Evolutionary conservation across 768 basidiomycete genomes (phyloP), one percentile per base, ranked within the genome.

Genomic region (Clitopilus hobsonii): DNA sequence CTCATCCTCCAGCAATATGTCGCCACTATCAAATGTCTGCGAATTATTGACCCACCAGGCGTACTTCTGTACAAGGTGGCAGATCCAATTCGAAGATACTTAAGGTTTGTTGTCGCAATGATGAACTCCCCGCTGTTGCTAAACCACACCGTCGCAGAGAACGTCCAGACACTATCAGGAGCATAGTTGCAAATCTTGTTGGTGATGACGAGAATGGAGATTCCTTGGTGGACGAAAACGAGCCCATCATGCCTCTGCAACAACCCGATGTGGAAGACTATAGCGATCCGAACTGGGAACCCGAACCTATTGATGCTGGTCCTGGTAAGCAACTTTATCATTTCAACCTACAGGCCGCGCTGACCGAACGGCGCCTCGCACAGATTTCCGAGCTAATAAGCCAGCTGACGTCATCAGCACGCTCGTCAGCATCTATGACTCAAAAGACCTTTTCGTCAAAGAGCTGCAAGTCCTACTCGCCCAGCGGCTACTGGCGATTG

Each of bases 401-500:
- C 85, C 91, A 0, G 90, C 90, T 61, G 97, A 98, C 64, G 86
- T 98, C 57, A 88, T 98, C 64, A 95, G 92, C 67, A 96, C 96
- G 0, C 84, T 98, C 1, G 94, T 98, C 61, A 94, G 91, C 67
- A 98, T 98, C 60, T 98, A 98, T 62, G 94, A 98, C 66, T 95
- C 95, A 1, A 91, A 94, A 65, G 97, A 98, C 60, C 81, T 98
- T 7, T 98, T 99, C 63, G 83, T 98, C 61, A 96, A 93, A 66
- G 97, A 98, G 68, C 74, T 99, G 27, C 97, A 98, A 67, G 86
- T 93, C 0, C 73, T 97, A 3, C 81, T 99, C 13, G 95, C 94
- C 0, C 91, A 94, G 57, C 80, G 94, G 7, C 71, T 99, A 29
- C 74, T 99, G 48, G 80, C 83, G 0, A 84, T 94, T 47, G 84